Base-by-base conservation (phyloP, 2,329 filamentous ascomycete genomes). In the Alternaria consortialis region DNA sequence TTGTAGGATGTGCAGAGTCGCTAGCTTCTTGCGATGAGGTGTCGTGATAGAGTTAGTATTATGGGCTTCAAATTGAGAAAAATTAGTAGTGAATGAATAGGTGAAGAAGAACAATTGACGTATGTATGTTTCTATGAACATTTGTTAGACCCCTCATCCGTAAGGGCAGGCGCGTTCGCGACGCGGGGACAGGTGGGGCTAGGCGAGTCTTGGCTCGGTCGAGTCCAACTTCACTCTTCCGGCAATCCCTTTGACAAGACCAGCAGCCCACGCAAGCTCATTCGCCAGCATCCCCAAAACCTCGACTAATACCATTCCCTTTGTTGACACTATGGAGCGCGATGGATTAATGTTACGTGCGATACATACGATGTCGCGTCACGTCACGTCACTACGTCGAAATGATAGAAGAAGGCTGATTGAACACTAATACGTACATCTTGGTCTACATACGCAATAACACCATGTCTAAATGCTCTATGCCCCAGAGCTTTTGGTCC, bases 81-180 rank as follows among this genome's bases (percentile, higher is more conserved):
- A 23, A 12, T 5, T 5, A 20, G 7, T 23, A 13, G 15, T 20
- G 27, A n/a, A 2, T 6, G 20, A 12, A 6, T 20, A 8, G 12
- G n/a, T 29, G 29, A 15, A 39, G 25, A 27, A 36, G 17, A 27
- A 32, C 20, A 17, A 47, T 20, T n/a, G 7, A 23, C 32, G 20
- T 17, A 12, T 43, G 7, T 42, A 13, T 48, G 40, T 17, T 31
- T 32, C 27, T 12, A 40, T 48, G 31, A 47, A 36, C 55, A 44
- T 59, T 65, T 56, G 53, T 57, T 61, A 23, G 37, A 43, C 58
- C 60, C 55, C 64, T 55, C 60, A 36, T 46, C 62, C 47, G n/a
- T 23, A 25, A 55, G 32, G 32, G 57, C 52, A 62, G 56, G 58
- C 69, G 66, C 67, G 67, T 63, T 40, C 56, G 61, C 62, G 60